Conservation (phyloP, 2,329 filamentous ascomycete species). For the Byssothecium circinans region DNA sequence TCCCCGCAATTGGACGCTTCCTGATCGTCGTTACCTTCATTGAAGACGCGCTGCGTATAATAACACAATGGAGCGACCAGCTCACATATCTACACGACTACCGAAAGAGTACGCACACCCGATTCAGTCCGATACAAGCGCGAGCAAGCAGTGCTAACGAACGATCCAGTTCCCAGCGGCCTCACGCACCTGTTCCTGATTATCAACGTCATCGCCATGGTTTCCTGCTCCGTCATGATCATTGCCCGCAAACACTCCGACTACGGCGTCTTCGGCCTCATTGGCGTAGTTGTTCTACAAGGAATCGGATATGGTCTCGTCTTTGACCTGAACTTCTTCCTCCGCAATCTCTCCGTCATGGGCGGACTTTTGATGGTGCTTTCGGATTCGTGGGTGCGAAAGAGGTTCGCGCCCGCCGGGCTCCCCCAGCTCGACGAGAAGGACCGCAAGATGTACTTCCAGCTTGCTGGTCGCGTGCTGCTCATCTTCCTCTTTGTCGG, state of each 20-base stretch:
- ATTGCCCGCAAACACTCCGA: constrained; percentile 92
- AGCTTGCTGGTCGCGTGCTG: constrained; percentile 91
- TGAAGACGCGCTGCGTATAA: constrained; percentile 91
- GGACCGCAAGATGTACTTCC: constrained; percentile 99
- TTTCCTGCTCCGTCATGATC: constrained; percentile 77
- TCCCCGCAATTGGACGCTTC: constrained; percentile 94
- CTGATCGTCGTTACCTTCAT: constrained; percentile 98
- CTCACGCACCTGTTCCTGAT: constrained; percentile 93
- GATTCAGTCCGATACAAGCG: background rate
- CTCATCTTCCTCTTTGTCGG: constrained; percentile 97
- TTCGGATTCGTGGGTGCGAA: constrained; percentile 96
- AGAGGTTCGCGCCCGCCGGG: constrained; percentile 94
- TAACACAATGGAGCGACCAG: constrained; percentile 97
- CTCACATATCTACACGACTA: constrained; percentile 90
- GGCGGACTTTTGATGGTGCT: constrained; percentile 97
- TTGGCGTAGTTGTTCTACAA: constrained; percentile 88
- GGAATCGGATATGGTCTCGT: constrained; percentile 96
- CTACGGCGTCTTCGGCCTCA: constrained; percentile 86
- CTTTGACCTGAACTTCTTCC: constrained; percentile 99
- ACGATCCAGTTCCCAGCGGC: constrained; percentile 72
- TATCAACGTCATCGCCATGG: constrained; percentile 86
- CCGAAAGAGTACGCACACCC: constrained; percentile 70
- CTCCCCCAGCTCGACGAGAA: constrained; percentile 95
- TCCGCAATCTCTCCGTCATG: constrained; percentile 96
- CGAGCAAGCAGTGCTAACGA: constrained; percentile 16